Base-by-base conservation (phyloP, 192 early-diverging fungal species). In the Helicostylum pulchrum region DNA sequence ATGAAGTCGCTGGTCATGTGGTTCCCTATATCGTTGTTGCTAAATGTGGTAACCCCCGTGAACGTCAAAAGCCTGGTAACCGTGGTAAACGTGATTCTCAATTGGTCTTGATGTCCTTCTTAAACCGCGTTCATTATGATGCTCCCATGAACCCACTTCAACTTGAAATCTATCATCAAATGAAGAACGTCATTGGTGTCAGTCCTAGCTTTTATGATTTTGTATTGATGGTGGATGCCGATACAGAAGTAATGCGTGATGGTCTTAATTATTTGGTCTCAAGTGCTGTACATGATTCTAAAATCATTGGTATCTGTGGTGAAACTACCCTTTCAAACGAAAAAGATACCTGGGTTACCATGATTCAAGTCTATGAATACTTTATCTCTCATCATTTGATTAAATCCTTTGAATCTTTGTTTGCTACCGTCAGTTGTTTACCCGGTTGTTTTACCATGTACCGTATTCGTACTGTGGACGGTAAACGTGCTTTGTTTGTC, bases 391-490 rank as follows among this genome's bases (percentile, higher is more conserved):
- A 98, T 79, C 93, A 98, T 67, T 76, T 98, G 72, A 87, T 94
- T 53, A 98, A 98, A 79, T 92, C 96, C 5, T 98, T 98, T 65
- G 96, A 98, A 79, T 98, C 96, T 8, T 83, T 98, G 23, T 98
- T 98, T 65, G 94, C 94, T 10, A 90, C 90, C 14, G 96, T 98
- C 15, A 95, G 94, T 20, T 99, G 97, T 83, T 78, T 99, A 65
- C 96, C 96, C 17, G 96, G 96, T 55, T 98, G 97, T 85, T 99
- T 99, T 86, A 90, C 87, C 64, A 97, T 99, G 97, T 99, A 99
- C 74, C 90, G 97, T 48, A 79, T 99, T 34, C 90, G 92, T 55
- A 90, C 94, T 5, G 83, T 94, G 7, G 88, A 88, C 53, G 85
- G 93, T 68, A 94, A 93, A 64, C 83, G 87, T 32, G 95, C 97